Conservation (phyloP, 768 basidiomycete genomes). For the Kondoa malvinella region DNA sequence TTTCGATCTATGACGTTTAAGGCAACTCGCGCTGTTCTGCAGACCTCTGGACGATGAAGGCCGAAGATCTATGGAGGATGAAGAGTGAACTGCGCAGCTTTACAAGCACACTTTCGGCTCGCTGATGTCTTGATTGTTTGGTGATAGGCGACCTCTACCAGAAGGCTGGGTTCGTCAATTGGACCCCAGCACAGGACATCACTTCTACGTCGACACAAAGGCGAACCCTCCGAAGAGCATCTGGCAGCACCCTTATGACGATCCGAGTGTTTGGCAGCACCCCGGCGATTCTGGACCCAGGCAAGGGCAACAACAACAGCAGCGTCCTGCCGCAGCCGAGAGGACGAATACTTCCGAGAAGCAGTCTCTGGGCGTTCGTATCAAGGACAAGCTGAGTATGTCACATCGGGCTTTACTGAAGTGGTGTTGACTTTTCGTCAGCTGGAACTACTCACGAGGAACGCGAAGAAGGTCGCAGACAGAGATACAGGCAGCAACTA, state of each 20-base stretch:
- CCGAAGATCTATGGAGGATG: background rate
- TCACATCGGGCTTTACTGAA: no score
- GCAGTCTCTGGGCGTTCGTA: background rate
- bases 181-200: background rate
- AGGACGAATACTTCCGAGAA: background rate
- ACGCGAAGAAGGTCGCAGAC: background rate
- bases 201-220: conserved; percentile 25
- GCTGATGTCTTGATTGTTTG: no score
- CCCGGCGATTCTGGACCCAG: no score
- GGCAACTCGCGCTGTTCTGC: background rate
- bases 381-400: background rate
- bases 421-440: no score
- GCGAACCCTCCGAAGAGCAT: conserved; percentile 22
- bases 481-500: background rate
- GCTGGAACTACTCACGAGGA: background rate
- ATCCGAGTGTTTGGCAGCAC: conserved; percentile 1
- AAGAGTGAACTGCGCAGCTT: no score
- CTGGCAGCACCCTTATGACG: conserved; percentile 24
- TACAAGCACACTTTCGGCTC: no score
- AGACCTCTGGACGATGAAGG: background rate
- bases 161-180: conserved; percentile 1
- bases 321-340: background rate
- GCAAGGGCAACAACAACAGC: background rate
- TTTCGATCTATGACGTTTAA: background rate
- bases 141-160: conserved; percentile 1